Evolutionary conservation across 2,329 filamentous ascomycete genomes (phyloP), one percentile per base, ranked within the genome.

Genomic region (Cordyceps pruinosa): DNA sequence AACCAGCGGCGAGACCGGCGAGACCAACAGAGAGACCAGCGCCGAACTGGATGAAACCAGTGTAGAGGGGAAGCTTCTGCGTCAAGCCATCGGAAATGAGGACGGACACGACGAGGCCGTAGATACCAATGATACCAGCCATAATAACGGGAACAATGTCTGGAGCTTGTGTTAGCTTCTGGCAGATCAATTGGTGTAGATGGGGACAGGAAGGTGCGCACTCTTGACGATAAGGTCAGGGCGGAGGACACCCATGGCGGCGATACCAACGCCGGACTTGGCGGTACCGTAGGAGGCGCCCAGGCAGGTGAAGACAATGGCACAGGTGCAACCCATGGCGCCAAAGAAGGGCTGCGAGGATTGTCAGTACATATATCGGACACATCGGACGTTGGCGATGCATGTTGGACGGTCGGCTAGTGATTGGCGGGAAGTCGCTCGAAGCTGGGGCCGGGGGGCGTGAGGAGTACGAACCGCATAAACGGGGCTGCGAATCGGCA

Each of bases 81-180:
- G 79, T 81, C 63, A 94, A 79, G 67, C 84, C 85, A 73, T 90
- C 88, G 70, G 89, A 91, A 71, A 94, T 90, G 69, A 94, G 77
- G 73, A 94, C 89, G 19, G 89, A 92, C 61, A 93, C 89, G 76
- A 94, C 89, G 64, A 94, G 83, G 69, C 89, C 89, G 79, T 94
- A 99, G 76, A 99, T 97, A 88, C 90, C 94, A 78, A 99, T 97
- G 77, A 99, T 99, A 97, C 94, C 94, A 82, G 94, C 94, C 94
- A 99, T 99, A 86, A 99, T 96, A 77, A 97, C 94, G 73, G 94
- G 94, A 64, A 97, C 93, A 75, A 97, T 97, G 84, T 97, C 93
- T 97, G 65, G 10, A 49, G 21, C 6, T 25, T 0, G 23, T 10
- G 50, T 67, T 53, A 72, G 65, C 48, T 61, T 46, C 35, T 21